Evolutionary conservation across 352 stramenopile genomes (phyloP), one percentile per base, ranked within the genome.

Genomic region (Phytophthora melonis): DNA sequence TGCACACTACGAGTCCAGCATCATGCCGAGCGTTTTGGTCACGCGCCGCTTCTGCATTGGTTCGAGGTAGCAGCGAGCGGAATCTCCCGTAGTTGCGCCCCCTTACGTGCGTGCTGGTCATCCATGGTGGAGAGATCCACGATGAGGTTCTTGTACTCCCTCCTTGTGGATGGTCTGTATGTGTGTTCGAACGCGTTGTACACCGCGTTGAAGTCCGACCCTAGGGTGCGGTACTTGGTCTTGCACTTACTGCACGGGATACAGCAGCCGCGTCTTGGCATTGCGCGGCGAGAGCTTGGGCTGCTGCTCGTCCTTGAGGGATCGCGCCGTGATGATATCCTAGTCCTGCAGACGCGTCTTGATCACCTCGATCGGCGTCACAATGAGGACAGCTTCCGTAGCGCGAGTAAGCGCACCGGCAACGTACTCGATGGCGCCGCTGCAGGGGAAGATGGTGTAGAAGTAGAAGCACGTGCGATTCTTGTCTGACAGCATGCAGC

Each of bases 261-360:
- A 87, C 11, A 90, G 71, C 18, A 98, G 79, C n/a, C 94, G 74
- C 10, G 93, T 89, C 54, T 94, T 97, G 27, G 92, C 91, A 63
- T 98, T 97, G 7, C 87, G 78, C n/a, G 98, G 81, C 39, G 86
- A 97, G 34, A 98, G 77, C 70, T 95, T 77, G 74, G 98, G 93
- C 66, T 98, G 98, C 36, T 97, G 86, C 54, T 97, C 84, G 66
- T 98, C 94, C 61, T 96, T 97, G 54, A 98, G 84, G n/a, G n/a
- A n/a, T n/a, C n/a, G n/a, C n/a, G n/a, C n/a, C n/a, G n/a, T n/a
- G n/a, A n/a, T n/a, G n/a, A n/a, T n/a, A n/a, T n/a, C n/a, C n/a
- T n/a, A n/a, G n/a, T n/a, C n/a, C n/a, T n/a, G n/a, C n/a, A n/a
- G n/a, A n/a, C n/a, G n/a, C n/a, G n/a, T n/a, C n/a, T n/a, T n/a